Conservation (phyloP, 2,329 filamentous ascomycete genomes). For the Diaporthe longicolla region DNA sequence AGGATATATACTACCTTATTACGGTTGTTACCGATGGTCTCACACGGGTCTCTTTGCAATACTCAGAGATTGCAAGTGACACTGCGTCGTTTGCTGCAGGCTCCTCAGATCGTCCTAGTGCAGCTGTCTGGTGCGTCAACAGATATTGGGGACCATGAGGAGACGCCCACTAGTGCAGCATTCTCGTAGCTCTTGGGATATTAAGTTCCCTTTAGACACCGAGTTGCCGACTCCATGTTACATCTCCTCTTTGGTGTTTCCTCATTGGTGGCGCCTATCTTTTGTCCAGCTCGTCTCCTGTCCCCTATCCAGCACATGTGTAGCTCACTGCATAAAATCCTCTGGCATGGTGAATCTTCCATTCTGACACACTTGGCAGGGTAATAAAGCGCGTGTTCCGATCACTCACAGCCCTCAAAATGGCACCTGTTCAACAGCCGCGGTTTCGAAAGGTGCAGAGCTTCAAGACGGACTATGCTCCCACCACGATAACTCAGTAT, state of each 20-base stretch:
- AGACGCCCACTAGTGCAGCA: constrained; percentile 20
- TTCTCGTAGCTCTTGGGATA: constrained; percentile 30
- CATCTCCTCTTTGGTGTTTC: not conserved
- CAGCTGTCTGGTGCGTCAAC: constrained; percentile 21
- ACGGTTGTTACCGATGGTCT: constrained; percentile 17
- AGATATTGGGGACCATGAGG: not conserved
- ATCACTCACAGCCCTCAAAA: constrained; percentile 55
- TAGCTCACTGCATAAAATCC: not conserved
- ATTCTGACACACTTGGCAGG: constrained; percentile 45
- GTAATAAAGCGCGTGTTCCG: constrained; percentile 43
- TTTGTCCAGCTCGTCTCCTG: constrained; percentile 1
- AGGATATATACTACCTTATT: constrained; percentile 8
- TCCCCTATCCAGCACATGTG: constrained; percentile 10
- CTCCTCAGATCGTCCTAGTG: not conserved
- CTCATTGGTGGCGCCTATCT: not conserved
- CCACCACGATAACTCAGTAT: constrained; percentile 92
- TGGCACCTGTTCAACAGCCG: constrained; percentile 67
- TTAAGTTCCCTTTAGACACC: constrained; percentile 1
- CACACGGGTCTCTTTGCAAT: constrained; percentile 22
- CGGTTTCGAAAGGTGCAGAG: constrained; percentile 88
- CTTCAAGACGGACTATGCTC: constrained; percentile 92
- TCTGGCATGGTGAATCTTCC: not conserved
- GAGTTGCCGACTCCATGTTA: constrained; percentile 12
- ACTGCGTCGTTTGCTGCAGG: constrained; percentile 3
- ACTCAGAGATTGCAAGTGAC: constrained; percentile 15